Conservation (phyloP, 495 filamentous ascomycete genomes). For the Lophium mytilinum region DNA sequence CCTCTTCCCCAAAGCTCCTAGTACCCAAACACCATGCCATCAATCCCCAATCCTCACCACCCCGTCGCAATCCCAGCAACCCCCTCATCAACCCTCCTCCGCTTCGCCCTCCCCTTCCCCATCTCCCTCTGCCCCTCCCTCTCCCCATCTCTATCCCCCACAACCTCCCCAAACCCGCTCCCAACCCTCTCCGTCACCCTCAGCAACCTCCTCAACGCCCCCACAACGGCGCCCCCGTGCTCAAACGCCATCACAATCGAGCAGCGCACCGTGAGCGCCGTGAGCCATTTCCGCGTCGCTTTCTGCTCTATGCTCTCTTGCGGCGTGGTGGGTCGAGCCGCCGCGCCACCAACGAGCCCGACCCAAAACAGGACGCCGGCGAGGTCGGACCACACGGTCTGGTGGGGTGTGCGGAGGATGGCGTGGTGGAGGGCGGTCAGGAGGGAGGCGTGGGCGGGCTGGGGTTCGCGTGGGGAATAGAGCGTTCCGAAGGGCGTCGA, state of each 20-base stretch:
- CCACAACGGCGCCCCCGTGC: conserved; percentile 19
- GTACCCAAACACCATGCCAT: neutral
- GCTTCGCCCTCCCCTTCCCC: neutral
- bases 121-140: neutral
- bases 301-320: conserved; percentile 3
- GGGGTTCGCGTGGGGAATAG: neutral
- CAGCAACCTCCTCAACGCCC: conserved; percentile 18
- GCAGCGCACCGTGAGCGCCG: conserved; percentile 25
- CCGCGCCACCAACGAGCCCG: conserved; percentile 23
- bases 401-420: neutral
- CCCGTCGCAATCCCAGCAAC: neutral
- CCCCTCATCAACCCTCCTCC: conserved; percentile 3
- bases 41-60: neutral
- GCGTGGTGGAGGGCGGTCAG: conserved; percentile 12
- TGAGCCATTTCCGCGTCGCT: conserved; percentile 25
- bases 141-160: neutral
- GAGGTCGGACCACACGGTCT: conserved; percentile 26
- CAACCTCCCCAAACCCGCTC: neutral
- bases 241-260: conserved; percentile 30
- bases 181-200: conserved; percentile 15
- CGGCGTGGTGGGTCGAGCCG: conserved; percentile 8
- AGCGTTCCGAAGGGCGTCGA: neutral
- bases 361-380: conserved; percentile 32
- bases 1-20: neutral
- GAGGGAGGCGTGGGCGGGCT: neutral